Percentiles rank a stretch among this genome's conserved stretches.
These are phyloP conservation scores for Piromyces finnis DNA, from an alignment of 192 early-diverging fungal genomes.

Conservation along the genomic window DNA sequence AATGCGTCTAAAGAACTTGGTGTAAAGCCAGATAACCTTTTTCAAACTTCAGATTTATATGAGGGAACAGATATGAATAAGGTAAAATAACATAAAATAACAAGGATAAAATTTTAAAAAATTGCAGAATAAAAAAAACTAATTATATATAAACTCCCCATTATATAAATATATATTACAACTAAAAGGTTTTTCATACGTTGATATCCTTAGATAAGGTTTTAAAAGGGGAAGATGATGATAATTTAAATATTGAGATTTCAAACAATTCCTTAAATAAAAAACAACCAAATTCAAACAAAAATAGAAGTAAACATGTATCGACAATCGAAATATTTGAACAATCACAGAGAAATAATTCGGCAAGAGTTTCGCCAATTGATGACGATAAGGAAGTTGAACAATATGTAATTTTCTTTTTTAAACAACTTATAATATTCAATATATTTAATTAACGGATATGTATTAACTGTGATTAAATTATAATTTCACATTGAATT, in stretches of 20 bases:
- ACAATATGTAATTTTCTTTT: conserved; percentile 19
- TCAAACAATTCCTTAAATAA: not conserved
- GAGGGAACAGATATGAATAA: conserved; percentile 60
- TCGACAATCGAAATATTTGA: not conserved
- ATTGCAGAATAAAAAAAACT: not conserved
- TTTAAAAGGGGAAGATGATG: not conserved
- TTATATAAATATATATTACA: not conserved
- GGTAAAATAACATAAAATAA: conserved; percentile 9
- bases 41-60: conserved; percentile 63
- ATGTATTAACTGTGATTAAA: no score
- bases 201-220: conserved; percentile 45
- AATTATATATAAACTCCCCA: no score
- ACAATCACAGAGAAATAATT: not conserved
- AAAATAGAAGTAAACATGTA: not conserved
- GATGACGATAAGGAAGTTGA: conserved; percentile 16
- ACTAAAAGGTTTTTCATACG: conserved; percentile 48
- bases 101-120: not conserved
- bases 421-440: no score
- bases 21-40: conserved; percentile 50
- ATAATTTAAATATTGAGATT: not conserved
- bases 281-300: not conserved
- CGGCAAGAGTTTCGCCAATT: not conserved
- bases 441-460: no score
- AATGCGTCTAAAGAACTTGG: conserved; percentile 47
- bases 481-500: no score